Evolutionary conservation across 164 flowering plant genomes (phyloP).

Genomic region (Saururus chinensis): DNA sequence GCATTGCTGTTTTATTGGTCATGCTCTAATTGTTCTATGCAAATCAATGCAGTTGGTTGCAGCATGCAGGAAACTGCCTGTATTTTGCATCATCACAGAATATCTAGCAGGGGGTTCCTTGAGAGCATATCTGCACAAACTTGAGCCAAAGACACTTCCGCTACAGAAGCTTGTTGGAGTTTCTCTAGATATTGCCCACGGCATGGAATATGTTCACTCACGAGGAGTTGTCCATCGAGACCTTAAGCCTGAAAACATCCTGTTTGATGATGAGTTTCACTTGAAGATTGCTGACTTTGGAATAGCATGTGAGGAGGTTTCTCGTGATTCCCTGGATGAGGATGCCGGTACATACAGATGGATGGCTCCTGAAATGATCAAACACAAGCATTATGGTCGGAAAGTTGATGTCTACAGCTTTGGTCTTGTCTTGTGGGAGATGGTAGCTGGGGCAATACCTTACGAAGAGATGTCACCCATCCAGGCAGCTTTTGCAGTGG

Average conservation of each 20-base stretch:
- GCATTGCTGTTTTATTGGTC: background rate
- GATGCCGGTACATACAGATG: constrained; percentile 93
- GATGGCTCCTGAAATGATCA: constrained; percentile 99
- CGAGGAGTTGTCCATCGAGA: constrained; percentile 85
- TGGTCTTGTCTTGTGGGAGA: constrained; percentile 85
- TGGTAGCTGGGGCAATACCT: constrained; percentile 76
- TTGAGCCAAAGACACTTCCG: constrained; percentile 47
- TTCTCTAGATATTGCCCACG: constrained; percentile 80
- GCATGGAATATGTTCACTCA: constrained; percentile 88
- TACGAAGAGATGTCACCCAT: constrained; percentile 81
- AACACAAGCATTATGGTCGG: constrained; percentile 53
- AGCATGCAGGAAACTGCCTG: constrained; percentile 68
- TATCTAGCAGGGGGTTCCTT: constrained; percentile 80
- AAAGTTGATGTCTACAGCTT: constrained; percentile 92
- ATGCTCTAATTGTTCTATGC: background rate
- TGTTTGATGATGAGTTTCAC: constrained; percentile 53
- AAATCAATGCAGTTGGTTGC: constrained; percentile 56
- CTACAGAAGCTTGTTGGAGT: constrained; percentile 38
- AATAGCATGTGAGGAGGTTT: constrained; percentile 74
- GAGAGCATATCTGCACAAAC: constrained; percentile 73
- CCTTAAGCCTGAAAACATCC: constrained; percentile 77
- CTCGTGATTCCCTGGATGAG: constrained; percentile 63
- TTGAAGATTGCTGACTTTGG: constrained; percentile 91
- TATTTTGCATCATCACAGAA: constrained; percentile 67
- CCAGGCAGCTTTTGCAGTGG: constrained; percentile 91